Conservation (phyloP, 345 rosid genomes). For the Nasturtium officinale region DNA sequence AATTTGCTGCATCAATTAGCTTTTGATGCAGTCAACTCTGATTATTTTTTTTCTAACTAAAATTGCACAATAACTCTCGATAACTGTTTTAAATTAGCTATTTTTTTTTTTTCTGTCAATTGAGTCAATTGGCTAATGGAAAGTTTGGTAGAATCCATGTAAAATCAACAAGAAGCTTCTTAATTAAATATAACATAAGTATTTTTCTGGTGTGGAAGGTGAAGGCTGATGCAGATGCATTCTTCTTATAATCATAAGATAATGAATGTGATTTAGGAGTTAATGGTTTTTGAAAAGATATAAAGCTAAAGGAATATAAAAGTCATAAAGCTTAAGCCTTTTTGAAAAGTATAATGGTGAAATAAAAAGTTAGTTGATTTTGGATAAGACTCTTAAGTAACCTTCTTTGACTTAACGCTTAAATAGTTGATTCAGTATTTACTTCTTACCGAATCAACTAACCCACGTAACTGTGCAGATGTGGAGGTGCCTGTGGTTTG, state of each 20-base stretch:
- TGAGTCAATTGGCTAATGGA: background rate
- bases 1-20: background rate
- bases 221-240: slow-evolving; percentile 31
- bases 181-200: slow-evolving; percentile 16
- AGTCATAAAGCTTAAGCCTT: slow-evolving; percentile 32
- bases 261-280: slow-evolving; percentile 37
- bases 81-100: background rate
- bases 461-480: slow-evolving; percentile 52
- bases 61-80: background rate
- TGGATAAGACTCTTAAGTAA: slow-evolving; percentile 37
- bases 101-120: background rate
- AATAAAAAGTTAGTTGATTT: slow-evolving; percentile 17
- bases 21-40: background rate
- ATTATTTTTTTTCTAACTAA: background rate
- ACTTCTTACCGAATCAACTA: background rate
- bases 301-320: slow-evolving; percentile 33
- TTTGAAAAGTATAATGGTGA: slow-evolving; percentile 38
- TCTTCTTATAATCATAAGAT: slow-evolving; percentile 25
- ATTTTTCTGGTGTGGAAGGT: slow-evolving; percentile 21
- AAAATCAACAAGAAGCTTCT: slow-evolving; percentile 36
- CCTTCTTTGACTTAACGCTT: slow-evolving; percentile 18
- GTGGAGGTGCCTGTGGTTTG: slow-evolving; percentile 83
- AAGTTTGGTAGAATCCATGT: slow-evolving; percentile 35
- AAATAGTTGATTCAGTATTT: slow-evolving; percentile 3
- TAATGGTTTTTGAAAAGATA: slow-evolving; percentile 20